Evolutionary conservation across 495 filamentous ascomycete genomes (phyloP), one percentile per base, ranked within the genome.

Genomic region (Penicillium fimorum): DNA sequence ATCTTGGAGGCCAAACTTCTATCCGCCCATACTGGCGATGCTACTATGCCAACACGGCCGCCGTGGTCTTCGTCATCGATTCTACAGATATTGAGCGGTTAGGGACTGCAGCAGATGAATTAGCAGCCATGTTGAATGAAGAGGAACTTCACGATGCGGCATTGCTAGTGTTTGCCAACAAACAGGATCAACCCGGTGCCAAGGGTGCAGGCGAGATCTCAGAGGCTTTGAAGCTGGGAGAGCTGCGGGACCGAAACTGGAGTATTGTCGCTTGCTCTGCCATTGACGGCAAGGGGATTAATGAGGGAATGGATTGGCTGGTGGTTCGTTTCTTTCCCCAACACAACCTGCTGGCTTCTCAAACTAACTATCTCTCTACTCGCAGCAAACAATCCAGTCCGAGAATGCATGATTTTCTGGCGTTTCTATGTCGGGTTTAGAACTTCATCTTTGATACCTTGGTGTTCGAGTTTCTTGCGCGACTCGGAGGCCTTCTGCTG

Each of bases 41-140:
- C 73, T 98, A 98, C 81, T 98, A 97, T 69, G 92, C 94, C 65
- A 97, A 97, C 76, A 98, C 95, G 3, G 94, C 95, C n/a, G 94
- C 94, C 13, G 95, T 98, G 56, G 88, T 98, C 62, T 98, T 98
- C 74, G 94, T 98, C 53, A 93, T 98, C 65, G 94, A 98, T 68
- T 92, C 88, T 44, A 97, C 94, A 55, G 94, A 98, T 83, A 92
- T 97, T 65, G 90, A 96, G 59, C 89, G 94, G 44, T 76, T 98
- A 43, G 86, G 89, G 46, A 97, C 91, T 1, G 94, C 94, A 1
- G 84, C 91, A 9, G 94, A 96, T 63, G 94, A 98, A 72, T 78
- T 98, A 35, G 83, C 88, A 40, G 90, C 92, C 2, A 98, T 98
- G 95, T 73, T 98, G 53, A 92, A 92, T 68, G 94, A 98, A 71